These are phyloP conservation scores for Dactylorhiza incarnata DNA, from an alignment of 106 monocot species.

Conservation along the genomic window DNA sequence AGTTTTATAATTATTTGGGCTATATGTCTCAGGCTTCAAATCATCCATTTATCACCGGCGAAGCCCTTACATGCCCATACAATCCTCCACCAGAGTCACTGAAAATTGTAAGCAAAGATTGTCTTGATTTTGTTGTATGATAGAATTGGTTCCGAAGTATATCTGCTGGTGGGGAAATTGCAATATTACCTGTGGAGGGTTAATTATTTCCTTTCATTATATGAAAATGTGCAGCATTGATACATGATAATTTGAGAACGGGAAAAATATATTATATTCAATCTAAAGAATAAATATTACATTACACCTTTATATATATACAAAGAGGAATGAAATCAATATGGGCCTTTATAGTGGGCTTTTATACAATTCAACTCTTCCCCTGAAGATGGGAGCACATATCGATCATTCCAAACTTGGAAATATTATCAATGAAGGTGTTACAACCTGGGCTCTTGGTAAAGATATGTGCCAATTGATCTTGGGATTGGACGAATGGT, in stretches of 20 bases:
- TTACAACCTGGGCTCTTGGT: no score
- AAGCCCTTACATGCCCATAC: constrained; percentile 70
- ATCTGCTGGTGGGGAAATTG: not conserved
- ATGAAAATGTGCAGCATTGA: not conserved
- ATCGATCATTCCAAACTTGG: no score
- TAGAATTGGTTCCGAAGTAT: not conserved
- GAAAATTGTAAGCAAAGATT: constrained; percentile 62
- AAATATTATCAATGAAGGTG: no score
- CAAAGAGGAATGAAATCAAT: no score
- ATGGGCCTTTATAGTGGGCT: no score
- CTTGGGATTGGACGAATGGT: no score
- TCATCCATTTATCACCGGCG: constrained; percentile 97
- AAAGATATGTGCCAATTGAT: no score
- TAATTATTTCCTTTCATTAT: not conserved
- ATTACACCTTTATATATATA: no score
- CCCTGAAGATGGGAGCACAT: no score
- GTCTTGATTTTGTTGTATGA: not conserved
- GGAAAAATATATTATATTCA: no score
- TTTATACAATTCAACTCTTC: no score
- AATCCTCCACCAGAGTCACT: constrained; percentile 60
- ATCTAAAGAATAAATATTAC: no score
- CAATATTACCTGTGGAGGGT: not conserved
- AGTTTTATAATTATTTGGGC: not conserved
- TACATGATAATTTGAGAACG: not conserved
- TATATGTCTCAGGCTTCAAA: constrained; percentile 61